Percentiles rank a stretch among this genome's conserved stretches.
Conservation (phyloP, 345 rosid genomes). For the Nasturtium officinale region DNA sequence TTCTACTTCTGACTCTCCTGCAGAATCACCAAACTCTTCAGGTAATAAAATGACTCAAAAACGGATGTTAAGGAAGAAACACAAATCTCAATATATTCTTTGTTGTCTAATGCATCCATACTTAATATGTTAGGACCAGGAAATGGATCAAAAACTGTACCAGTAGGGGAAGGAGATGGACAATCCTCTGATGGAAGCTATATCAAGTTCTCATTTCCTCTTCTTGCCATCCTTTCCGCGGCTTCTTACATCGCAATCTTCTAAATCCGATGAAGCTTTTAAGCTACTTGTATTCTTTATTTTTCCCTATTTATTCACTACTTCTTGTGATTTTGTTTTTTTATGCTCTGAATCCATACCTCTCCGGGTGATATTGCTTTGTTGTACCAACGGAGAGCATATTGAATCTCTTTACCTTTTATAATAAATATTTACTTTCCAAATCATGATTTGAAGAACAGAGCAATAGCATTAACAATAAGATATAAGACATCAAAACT, state of each 20-base stretch:
- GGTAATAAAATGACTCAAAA: slow-evolving; percentile 54
- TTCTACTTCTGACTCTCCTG: slow-evolving; percentile 56
- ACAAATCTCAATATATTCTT: not conserved
- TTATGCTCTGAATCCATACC: slow-evolving; percentile 21
- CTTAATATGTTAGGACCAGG: slow-evolving; percentile 28
- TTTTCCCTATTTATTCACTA: slow-evolving; percentile 31
- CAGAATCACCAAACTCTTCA: slow-evolving; percentile 61
- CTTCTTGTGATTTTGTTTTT: slow-evolving; percentile 27
- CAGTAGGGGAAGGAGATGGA: slow-evolving; percentile 56
- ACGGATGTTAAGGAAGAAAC: not conserved
- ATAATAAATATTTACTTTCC: slow-evolving; percentile 43
- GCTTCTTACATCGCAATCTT: slow-evolving; percentile 56
- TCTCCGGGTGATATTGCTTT: slow-evolving; percentile 39
- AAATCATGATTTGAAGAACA: no score
- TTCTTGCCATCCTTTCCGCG: slow-evolving; percentile 55
- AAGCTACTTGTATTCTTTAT: slow-evolving; percentile 41
- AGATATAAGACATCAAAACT: no score
- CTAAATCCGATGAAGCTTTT: slow-evolving; percentile 32
- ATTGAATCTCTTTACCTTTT: slow-evolving; percentile 47
- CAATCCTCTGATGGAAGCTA: slow-evolving; percentile 66
- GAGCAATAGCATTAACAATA: no score
- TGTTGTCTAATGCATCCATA: slow-evolving; percentile 12
- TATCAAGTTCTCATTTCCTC: slow-evolving; percentile 54
- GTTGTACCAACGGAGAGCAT: slow-evolving; percentile 53
- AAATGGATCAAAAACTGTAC: slow-evolving; percentile 59